Conservation (phyloP, 352 stramenopile species). For the Blastocystis sp. region DNA sequence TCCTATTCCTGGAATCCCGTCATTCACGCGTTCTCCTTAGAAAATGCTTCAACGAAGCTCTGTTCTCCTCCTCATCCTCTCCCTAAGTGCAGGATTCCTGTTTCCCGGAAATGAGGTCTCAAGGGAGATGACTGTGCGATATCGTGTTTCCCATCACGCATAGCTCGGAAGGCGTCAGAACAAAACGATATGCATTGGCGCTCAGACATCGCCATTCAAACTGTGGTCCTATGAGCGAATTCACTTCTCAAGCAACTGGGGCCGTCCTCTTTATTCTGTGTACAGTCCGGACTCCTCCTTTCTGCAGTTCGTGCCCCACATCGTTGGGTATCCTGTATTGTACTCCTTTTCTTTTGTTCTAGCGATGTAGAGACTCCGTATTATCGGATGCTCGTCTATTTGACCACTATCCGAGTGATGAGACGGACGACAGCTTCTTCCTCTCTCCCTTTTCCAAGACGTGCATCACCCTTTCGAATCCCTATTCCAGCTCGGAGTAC, state of each 20-base stretch:
- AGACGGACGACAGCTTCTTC: background rate
- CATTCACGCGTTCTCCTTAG: background rate
- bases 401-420: background rate
- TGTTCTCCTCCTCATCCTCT: background rate
- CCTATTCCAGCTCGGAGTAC: background rate
- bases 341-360: background rate
- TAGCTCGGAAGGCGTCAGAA: slow-evolving; percentile 3
- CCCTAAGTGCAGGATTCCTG: background rate
- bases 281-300: slow-evolving; percentile 15
- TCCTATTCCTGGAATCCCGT: too few relatives aligned
- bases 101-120: background rate
- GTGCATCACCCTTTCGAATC: slow-evolving; percentile 34
- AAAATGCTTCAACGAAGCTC: background rate
- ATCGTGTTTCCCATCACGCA: background rate
- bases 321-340: background rate
- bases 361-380: background rate
- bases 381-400: background rate
- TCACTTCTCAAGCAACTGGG: slow-evolving; percentile 19
- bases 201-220: slow-evolving; percentile 1
- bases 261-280: background rate
- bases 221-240: slow-evolving; percentile 66
- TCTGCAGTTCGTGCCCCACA: background rate
- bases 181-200: slow-evolving; percentile 30
- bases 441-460: slow-evolving; percentile 42
- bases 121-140: background rate